Base-by-base conservation (phyloP, 1,139 yeast genomes). In the Suhomyces ambrosiae region DNA sequence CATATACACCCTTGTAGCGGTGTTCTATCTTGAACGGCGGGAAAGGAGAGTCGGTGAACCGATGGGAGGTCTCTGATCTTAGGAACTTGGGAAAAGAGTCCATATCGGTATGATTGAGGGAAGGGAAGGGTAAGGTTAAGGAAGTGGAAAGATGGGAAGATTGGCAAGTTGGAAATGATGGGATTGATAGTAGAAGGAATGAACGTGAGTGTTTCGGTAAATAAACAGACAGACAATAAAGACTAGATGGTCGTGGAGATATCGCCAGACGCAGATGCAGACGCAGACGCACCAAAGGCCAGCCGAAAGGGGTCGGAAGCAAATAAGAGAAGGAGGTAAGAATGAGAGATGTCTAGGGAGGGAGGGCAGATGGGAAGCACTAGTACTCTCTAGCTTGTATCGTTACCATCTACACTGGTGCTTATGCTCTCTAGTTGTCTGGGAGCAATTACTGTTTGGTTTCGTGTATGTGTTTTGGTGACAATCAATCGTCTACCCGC, bases 21-120 rank as follows among this genome's bases (percentile, higher is more conserved):
- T 72, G 78, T 31, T 74, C 74, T 2, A 75, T 67, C 44, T 76
- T 78, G 47, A 80, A 61, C 0, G 80, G 76, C n/a, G 86, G 86
- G 47, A 80, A 80, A 1, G 86, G 72, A 23, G 73, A 49, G 40
- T 68, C 70, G 40, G 59, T 59, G 29, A 61, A 49, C 40, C 60
- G 52, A 23, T 66, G 63, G 2, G 68, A 54, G 10, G 60, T 59
- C 33, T 65, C 68, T 15, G 56, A 43, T 39, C 63, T 54, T 18
- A 62, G 49, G 41, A 53, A 61, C 30, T 53, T 53, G 23, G 69
- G 69, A 27, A 63, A 54, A 37, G 62, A 43, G 12, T 50, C 50
- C 42, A 56, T 49, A 32, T 41, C 24, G 12, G 39, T 31, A 8
- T 31, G 19, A 17, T 5, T 17, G 29, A 15, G 14, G 8, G 32